Base-by-base conservation (phyloP, 2,329 filamentous ascomycete species). In the Arthrobotrys sinensis region DNA sequence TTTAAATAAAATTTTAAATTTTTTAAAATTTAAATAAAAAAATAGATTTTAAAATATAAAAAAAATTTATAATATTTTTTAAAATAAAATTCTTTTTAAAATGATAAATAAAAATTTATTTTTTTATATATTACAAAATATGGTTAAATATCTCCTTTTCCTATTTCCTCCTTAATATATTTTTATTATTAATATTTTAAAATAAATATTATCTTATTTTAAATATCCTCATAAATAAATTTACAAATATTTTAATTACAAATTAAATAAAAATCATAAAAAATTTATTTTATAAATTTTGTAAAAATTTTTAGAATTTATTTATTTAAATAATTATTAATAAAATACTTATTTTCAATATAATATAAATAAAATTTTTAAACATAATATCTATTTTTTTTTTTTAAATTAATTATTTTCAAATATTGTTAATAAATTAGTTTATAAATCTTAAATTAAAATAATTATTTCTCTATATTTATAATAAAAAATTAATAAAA, bases 21-120 rank as follows among this genome's bases (percentile, higher is more conserved):
- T n/a, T 57, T 57, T 10, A 36, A 16, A 40, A 21, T 57, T 57
- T 57, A 57, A 57, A 57, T 40, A 57, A 19, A 14, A 57, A 57
- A 57, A 57, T 12, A 38, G 10, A 38, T 57, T 53, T 10, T 53
- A 34, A 34, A 16, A 57, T 57, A 38, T 12, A 57, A 57, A 57
- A 19, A 14, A 57, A 57, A 57, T 40, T 57, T 38, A 10, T 19
- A 8, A 8, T 16, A 3, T 57, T 36, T 21, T 57, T 57, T 21
- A 19, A 40, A n/a, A 21, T 38, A 36, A 21, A 11, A 19, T 4
- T 14, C 7, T 57, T 40, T 28, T 57, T 12, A 19, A 57, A 57
- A 19, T 57, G n/a, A 57, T 40, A 57, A 12, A 12, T 57, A 3
- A 19, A 4, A 16, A 36, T 12, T 12, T 57, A 7, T 12, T 21